phyloP scores from a whole-genome alignment of 495 filamentous ascomycete genomes.

The Penicillium alfredii region DNA sequence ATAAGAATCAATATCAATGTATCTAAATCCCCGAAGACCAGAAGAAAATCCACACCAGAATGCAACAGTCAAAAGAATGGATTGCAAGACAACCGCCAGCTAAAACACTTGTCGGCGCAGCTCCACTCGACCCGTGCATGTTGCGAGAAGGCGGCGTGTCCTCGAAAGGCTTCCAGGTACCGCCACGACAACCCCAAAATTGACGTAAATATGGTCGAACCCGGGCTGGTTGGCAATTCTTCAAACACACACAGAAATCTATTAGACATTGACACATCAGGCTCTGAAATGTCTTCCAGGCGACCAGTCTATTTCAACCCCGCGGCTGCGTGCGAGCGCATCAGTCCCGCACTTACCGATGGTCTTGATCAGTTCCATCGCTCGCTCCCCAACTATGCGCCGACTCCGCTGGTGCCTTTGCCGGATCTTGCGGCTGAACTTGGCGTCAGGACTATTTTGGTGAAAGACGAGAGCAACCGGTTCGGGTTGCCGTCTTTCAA shows the following conservation, averaged over 20 bases:
- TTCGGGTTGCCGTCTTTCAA: constrained; percentile 70
- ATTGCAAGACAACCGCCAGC: no score
- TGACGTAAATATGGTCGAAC: no score
- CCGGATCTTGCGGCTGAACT: constrained; percentile 50
- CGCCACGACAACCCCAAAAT: background rate
- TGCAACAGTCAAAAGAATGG: no score
- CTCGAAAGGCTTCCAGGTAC: constrained; percentile 4
- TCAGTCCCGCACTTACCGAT: constrained; percentile 7
- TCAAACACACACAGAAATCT: no score
- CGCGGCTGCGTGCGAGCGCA: constrained; percentile 16
- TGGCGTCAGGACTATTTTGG: constrained; percentile 45
- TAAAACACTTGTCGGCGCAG: no score
- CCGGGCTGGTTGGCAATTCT: no score
- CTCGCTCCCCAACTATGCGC: constrained; percentile 43
- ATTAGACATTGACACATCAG: background rate
- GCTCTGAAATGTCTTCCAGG: constrained; percentile 12
- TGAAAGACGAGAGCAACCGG: constrained; percentile 55
- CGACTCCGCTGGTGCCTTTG: constrained; percentile 46
- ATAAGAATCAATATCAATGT: no score
- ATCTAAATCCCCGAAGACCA: no score
- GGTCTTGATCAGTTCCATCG: constrained; percentile 41
- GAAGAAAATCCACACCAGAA: no score
- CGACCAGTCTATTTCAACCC: constrained; percentile 29
- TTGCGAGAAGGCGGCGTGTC: constrained; percentile 16
- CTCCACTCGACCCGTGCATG: constrained; percentile 10